phyloP scores from a whole-genome alignment of 2,329 filamentous ascomycete genomes.

The Hymenoscyphus occultus region DNA sequence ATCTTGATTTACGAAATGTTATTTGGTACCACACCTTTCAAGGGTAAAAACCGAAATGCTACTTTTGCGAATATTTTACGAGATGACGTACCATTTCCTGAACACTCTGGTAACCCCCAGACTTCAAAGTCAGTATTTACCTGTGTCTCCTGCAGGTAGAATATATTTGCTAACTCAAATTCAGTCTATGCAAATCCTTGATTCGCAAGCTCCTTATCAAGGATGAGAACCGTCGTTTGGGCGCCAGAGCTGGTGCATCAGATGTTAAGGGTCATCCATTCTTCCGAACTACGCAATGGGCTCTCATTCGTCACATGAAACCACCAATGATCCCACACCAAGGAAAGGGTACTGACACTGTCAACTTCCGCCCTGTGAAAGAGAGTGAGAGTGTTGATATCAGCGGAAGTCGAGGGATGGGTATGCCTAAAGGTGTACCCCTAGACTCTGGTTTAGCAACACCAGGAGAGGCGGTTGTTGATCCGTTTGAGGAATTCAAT shows the following conservation, averaged over 20 bases:
- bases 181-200: constrained; percentile 88
- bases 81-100: constrained; percentile 94
- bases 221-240: constrained; percentile 89
- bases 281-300: constrained; percentile 95
- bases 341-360: constrained; percentile 84
- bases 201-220: constrained; percentile 98
- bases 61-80: constrained; percentile 97
- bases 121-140: constrained; percentile 76
- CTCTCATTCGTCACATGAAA: constrained; percentile 94
- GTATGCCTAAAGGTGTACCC: constrained; percentile 70
- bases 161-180: constrained; percentile 35
- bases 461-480: constrained; percentile 74
- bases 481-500: constrained; percentile 99
- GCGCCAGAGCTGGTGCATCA: constrained; percentile 89
- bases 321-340: constrained; percentile 94
- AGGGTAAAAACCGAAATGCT: constrained; percentile 97
- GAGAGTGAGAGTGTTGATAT: constrained; percentile 95
- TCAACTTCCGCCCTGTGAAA: constrained; percentile 98
- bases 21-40: constrained; percentile 97
- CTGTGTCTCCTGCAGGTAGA: neutral
- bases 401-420: constrained; percentile 49
- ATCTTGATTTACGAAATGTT: constrained; percentile 99
- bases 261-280: constrained; percentile 97
- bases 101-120: constrained; percentile 77
- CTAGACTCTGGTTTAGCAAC: constrained; percentile 83